Evolutionary conservation across 2,329 filamentous ascomycete genomes (phyloP), one percentile per base, ranked within the genome.

Genomic region (Sclerotinia borealis): DNA sequence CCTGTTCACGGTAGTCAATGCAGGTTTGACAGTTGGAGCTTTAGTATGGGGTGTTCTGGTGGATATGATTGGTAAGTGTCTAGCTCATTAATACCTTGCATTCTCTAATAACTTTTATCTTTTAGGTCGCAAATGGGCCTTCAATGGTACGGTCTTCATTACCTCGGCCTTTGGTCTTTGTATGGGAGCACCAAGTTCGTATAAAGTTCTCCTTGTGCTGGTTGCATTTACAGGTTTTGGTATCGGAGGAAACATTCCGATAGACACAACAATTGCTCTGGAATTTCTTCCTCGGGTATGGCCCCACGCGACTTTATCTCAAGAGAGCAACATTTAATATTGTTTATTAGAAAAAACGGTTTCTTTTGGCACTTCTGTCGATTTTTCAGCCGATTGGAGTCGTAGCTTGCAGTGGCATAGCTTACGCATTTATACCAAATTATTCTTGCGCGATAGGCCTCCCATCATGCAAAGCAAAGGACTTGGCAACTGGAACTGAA

Each of bases 301-400:
- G 22, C 47, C 54, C 17, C 15, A 51, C 43, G 22, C 25, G 25
- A 59, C 31, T 34, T 11, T 39, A 34, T n/a, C 8, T 22, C 43
- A 27, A 37, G 41, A 27, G 41, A 51, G 43, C 22, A 41, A 7
- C 19, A 15, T 56, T 63, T 48, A 59, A 50, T 39, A 27, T 22
- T 43, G 13, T 22, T 48, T 29, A 39, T 43, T 56, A 70, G 65
- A 70, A 70, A 51, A 61, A 64, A 25, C 68, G 70, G n/a, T 70
- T 68, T 29, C 61, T 72, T 5, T 45, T 72, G 15, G 68, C 70
- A 19, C 63, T 71, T 11, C 60, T 72, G 11, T 67, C 67, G 1
- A 66, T 72, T 13, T 72, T 68, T 22, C 70, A 72, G 54, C 70
- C 70, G 10, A 37, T 72, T 10, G 70, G 70, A 11, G 70, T 72